A percentile compares a stretch with the other conserved stretches of the same genome.
Conservation (phyloP, 2,329 filamentous ascomycete genomes). For the Trichophyton simii region DNA sequence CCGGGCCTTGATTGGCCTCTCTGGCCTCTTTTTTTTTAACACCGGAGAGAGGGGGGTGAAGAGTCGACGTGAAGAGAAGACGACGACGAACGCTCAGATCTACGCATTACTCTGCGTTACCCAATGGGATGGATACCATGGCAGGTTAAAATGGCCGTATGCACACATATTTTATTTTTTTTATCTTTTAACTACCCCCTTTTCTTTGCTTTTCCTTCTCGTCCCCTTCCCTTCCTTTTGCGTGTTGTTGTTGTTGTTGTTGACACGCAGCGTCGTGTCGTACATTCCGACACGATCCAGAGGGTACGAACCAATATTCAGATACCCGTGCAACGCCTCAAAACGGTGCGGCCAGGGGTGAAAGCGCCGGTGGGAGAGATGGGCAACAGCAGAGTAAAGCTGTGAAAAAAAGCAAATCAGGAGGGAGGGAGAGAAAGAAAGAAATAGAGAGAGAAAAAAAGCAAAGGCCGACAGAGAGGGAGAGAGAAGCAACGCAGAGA, state of each 20-base stretch:
- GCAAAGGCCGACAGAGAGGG: not conserved
- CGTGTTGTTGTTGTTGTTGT: too few relatives aligned
- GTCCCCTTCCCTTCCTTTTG: not conserved
- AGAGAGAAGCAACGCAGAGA: not conserved
- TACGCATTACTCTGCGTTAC: not conserved
- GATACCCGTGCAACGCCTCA: slow-evolving; percentile 1
- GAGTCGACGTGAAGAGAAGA: not conserved
- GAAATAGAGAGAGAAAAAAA: not conserved
- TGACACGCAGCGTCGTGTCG: not conserved
- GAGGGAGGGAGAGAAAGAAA: not conserved
- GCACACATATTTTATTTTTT: not conserved
- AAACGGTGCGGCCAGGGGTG: not conserved
- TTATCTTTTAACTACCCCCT: not conserved
- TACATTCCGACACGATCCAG: not conserved
- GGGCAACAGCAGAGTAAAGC: not conserved
- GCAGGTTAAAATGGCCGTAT: not conserved
- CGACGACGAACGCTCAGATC: not conserved
- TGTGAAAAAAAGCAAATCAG: too few relatives aligned
- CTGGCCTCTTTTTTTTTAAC: not conserved
- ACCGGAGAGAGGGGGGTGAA: too few relatives aligned
- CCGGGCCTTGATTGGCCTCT: not conserved
- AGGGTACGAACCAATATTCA: slow-evolving; percentile 1
- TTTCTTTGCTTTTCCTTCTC: not conserved
- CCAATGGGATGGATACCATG: slow-evolving; percentile 1
- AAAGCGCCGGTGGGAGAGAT: not conserved